Evolutionary conservation across 495 filamentous ascomycete genomes (phyloP), one percentile per base, ranked within the genome.

Genomic region (Thermochaetoides thermophila): DNA sequence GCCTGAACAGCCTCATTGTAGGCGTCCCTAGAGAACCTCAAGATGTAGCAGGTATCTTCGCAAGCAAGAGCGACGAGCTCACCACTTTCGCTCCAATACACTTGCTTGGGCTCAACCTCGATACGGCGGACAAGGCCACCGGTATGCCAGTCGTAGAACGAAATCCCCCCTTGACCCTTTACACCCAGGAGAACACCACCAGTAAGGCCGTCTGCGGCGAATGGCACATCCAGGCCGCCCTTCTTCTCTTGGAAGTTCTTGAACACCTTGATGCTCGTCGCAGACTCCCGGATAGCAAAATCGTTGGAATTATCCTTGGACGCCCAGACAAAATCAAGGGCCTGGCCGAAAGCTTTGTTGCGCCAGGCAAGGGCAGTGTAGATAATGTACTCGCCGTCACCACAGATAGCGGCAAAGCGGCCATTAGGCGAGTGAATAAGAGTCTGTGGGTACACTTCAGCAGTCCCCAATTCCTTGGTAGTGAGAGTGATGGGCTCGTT

Each of bases 271-370:
- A 99, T 83, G 50, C 81, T 93, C 15, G 83, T 89, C 5, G 78
- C 53, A 7, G 84, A 94, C 55, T 96, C 89, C 12, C 89, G 75
- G 44, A 99, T 96, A 25, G 89, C 89, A 44, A 89, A 96, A 48
- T 99, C 91, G 54, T 94, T 96, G 54, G 84, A 92, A 61, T 96
- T 92, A 28, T 95, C 91, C 57, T 94, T 95, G 13, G 82, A 81
- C 2, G 82, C 91, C 89, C 89, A 99, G 10, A 81, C 84, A 51
- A 99, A 99, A 55, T 99, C 89, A 22, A 95, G 63, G 8, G 85
- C 89, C 21, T 81, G 80, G 5, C 89, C 89, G 48, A 96, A 99
- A 6, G 84, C 84, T 63, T 95, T 94, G 60, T 99, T 96, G 50
- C 89, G 75, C 74, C 91, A 93, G 7, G 89, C 89, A 29, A 96